Base-by-base conservation (phyloP, 208 protist species). In the Jaenimonas drosophilae region DNA sequence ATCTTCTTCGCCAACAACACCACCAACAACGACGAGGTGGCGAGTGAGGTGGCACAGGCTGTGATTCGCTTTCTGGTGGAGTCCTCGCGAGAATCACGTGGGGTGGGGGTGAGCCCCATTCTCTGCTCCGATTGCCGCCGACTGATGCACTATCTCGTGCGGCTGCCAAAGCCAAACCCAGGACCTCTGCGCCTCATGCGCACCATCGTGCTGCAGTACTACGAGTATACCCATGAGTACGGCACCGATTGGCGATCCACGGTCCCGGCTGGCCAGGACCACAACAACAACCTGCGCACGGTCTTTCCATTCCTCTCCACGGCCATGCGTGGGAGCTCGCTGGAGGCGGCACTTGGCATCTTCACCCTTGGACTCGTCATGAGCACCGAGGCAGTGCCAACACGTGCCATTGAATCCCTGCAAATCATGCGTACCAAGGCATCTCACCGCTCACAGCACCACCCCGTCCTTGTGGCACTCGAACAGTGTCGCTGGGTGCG, bases 341-440 rank as follows among this genome's bases (percentile, higher is more conserved):
- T 91, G 12, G 72, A 79, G 49, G 81, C 76, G 65, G 70, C 64
- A 6, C 39, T 89, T 11, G 84, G 84, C 12, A 48, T 93, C 0
- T 70, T 88, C 31, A 60, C 66, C 7, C 56, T 84, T 23, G 60
- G 66, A 2, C 47, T 93, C 16, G 11, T 34, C 31, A 42, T 42
- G 7, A 21, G 9, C 7, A 21, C 37, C 7, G 37, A 42, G 19
- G 6, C 9, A 11, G 16, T 7, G 9, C 16, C 16, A n/a, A n/a
- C n/a, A n/a, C n/a, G n/a, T n/a, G n/a, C n/a, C n/a, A n/a, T n/a
- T n/a, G n/a, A n/a, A n/a, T n/a, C n/a, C n/a, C n/a, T n/a, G n/a
- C n/a, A n/a, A n/a, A n/a, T n/a, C n/a, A n/a, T n/a, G n/a, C n/a
- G 7, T 7, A 42, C 37, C 6, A 20, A 42, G 7, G 9, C 37